phyloP scores from a whole-genome alignment of 495 filamentous ascomycete species.

The Penicillium lividum region DNA sequence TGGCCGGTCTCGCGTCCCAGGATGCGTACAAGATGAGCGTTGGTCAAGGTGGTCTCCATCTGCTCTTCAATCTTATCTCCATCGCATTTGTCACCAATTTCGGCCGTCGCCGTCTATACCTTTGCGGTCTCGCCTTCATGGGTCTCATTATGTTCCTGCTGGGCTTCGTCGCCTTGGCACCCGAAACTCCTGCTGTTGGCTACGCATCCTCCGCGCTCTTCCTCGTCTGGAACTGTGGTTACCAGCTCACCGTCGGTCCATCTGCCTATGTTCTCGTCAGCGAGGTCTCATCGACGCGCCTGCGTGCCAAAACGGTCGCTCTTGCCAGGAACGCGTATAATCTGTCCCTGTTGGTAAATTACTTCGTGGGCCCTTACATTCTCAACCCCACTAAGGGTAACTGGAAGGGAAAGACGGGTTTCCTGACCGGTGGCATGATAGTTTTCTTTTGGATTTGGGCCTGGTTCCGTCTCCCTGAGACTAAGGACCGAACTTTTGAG shows the following conservation, averaged over 20 bases:
- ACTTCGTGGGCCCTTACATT: conserved; percentile 65
- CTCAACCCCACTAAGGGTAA: conserved; percentile 64
- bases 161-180: conserved; percentile 59
- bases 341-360: conserved; percentile 58
- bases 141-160: conserved; percentile 60
- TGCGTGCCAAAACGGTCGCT: conserved; percentile 63
- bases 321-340: conserved; percentile 62
- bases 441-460: conserved; percentile 36
- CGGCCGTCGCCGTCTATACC: conserved; percentile 65
- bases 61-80: conserved; percentile 28
- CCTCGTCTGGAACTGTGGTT: conserved; percentile 58
- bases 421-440: conserved; percentile 63
- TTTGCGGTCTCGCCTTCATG: conserved; percentile 58
- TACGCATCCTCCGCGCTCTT: conserved; percentile 47
- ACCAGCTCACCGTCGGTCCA: conserved; percentile 59
- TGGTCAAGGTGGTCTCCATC: conserved; percentile 25
- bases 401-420: conserved; percentile 64
- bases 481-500: conserved; percentile 58
- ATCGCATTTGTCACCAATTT: conserved; percentile 60
- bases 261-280: conserved; percentile 64
- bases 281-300: conserved; percentile 51
- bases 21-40: conserved; percentile 27
- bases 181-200: conserved; percentile 38
- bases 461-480: conserved; percentile 62
- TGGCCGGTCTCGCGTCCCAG: conserved; percentile 55